Evolutionary conservation across 2,329 filamentous ascomycete genomes (phyloP).

Genomic region (Verticillium dahliae): DNA sequence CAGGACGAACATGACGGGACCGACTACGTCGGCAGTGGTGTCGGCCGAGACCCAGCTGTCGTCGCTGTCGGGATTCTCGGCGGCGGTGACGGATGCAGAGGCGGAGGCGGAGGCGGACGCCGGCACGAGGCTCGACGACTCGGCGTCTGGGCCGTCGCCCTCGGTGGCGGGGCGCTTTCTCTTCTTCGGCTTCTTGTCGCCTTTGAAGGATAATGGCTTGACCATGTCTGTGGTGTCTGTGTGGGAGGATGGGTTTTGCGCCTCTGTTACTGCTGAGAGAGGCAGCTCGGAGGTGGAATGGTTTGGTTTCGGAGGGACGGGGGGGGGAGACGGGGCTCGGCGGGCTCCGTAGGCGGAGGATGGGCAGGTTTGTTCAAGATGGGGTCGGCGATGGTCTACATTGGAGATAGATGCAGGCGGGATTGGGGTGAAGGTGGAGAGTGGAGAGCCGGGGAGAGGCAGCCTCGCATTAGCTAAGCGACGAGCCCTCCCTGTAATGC

Average conservation of each 20-base stretch:
- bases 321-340: neutral
- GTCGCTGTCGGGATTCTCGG: constrained; percentile 42
- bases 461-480: neutral
- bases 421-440: neutral
- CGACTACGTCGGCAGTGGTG: constrained; percentile 63
- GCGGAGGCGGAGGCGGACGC: constrained; percentile 10
- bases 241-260: neutral
- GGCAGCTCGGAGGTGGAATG: neutral
- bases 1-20: constrained; percentile 77
- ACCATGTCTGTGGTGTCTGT: constrained; percentile 51
- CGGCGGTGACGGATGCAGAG: constrained; percentile 3
- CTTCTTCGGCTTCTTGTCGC: constrained; percentile 93
- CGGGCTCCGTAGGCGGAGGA: constrained; percentile 1
- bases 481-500: neutral
- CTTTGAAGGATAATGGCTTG: constrained; percentile 90
- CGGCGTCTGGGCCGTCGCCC: constrained; percentile 24
- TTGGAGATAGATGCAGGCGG: neutral
- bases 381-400: neutral
- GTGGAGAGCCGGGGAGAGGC: no score
- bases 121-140: constrained; percentile 5
- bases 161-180: constrained; percentile 64
- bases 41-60: constrained; percentile 92
- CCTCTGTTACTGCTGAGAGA: neutral
- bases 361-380: neutral
- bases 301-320: neutral